These are phyloP conservation scores for Forsythia viridissima DNA, from an alignment of 257 asterid genomes.

Conservation along the genomic window DNA sequence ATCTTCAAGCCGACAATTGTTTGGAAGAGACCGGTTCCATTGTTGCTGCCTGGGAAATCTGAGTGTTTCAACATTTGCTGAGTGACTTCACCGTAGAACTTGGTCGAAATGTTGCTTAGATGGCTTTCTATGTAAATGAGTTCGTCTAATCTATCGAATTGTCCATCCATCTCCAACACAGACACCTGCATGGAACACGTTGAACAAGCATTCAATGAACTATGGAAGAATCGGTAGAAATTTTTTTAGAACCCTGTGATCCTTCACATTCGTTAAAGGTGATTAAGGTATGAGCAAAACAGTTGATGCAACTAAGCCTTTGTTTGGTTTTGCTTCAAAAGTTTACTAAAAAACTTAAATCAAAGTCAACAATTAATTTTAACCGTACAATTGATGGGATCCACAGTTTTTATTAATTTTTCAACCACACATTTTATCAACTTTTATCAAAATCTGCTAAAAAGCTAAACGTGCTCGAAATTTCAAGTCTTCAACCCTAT, in stretches of 20 bases:
- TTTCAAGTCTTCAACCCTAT: no score
- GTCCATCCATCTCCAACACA: conserved; percentile 96
- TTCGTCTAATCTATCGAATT: conserved; percentile 82
- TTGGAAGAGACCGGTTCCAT: conserved; percentile 96
- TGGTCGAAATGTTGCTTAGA: conserved; percentile 85
- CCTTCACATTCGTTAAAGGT: not conserved
- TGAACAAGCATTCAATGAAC: not conserved
- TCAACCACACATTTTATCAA: no score
- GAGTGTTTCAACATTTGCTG: conserved; percentile 61
- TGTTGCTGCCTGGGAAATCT: conserved; percentile 50
- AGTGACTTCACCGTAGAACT: conserved; percentile 92
- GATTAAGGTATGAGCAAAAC: no score
- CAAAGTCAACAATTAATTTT: no score
- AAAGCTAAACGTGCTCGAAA: no score
- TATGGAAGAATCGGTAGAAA: not conserved
- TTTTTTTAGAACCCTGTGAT: not conserved
- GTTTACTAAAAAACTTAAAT: no score
- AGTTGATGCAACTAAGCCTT: no score
- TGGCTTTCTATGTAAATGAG: conserved; percentile 94
- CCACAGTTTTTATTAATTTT: no score
- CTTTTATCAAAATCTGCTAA: no score
- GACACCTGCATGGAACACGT: conserved; percentile 55
- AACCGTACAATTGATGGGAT: no score
- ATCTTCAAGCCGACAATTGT: conserved; percentile 84
- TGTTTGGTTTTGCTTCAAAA: no score